These are phyloP conservation scores for Gentiana straminea DNA, from an alignment of 257 asterid genomes.

Conservation along the genomic window DNA sequence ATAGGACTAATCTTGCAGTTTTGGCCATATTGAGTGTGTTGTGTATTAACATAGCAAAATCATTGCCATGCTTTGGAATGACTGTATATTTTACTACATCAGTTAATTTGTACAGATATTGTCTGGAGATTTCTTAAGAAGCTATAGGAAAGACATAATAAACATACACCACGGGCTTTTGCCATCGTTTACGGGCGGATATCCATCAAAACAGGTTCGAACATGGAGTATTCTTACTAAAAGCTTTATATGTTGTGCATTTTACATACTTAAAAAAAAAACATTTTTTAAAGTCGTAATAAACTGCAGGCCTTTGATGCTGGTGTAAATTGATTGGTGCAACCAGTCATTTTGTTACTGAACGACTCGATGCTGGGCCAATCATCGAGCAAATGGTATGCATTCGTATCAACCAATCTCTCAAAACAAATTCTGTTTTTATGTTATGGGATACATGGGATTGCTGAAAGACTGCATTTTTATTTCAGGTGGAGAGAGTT, in stretches of 20 bases:
- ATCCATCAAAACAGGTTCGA: conserved; percentile 80
- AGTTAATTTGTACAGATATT: conserved; percentile 49
- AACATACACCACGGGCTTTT: conserved; percentile 91
- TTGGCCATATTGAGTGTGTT: too few relatives aligned
- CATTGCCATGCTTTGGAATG: conserved; percentile 10
- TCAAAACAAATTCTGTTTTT: too few relatives aligned
- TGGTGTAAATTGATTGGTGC: conserved; percentile 98
- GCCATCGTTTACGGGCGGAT: conserved; percentile 95
- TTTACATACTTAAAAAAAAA: neutral
- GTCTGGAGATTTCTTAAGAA: conserved; percentile 62
- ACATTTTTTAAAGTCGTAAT: conserved; percentile 4
- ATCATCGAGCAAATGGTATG: conserved; percentile 93
- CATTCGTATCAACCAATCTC: neutral
- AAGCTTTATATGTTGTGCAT: neutral
- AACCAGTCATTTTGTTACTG: conserved; percentile 84
- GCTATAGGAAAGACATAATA: conserved; percentile 64
- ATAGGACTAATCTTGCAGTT: too few relatives aligned
- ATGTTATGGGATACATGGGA: too few relatives aligned
- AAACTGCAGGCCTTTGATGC: conserved; percentile 73
- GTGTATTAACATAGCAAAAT: neutral
- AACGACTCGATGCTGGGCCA: conserved; percentile 91
- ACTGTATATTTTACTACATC: conserved; percentile 13
- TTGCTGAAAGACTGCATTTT: neutral
- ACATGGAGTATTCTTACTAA: neutral
- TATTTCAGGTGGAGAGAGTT: conserved; percentile 83